Evolutionary conservation across 2,329 filamentous ascomycete genomes (phyloP).

Genomic region (Pseudocercospora crystallina): DNA sequence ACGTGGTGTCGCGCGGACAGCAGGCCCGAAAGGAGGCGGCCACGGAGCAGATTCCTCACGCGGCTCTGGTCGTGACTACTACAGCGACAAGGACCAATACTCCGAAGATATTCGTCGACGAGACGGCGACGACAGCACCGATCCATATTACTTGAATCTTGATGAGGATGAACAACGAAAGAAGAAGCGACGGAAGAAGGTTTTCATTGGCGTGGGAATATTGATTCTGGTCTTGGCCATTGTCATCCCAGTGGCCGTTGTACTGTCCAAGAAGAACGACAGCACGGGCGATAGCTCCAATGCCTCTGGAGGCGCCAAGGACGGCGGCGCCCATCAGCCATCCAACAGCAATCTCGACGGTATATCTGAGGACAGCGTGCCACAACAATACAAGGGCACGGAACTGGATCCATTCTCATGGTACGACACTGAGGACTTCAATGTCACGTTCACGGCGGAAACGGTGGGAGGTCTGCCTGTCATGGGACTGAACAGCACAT

Average conservation of each 20-base stretch:
- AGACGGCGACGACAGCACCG: constrained; percentile 38
- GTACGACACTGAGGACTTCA: constrained; percentile 88
- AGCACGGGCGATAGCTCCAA: constrained; percentile 16
- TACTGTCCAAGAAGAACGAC: constrained; percentile 45
- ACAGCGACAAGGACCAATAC: constrained; percentile 41
- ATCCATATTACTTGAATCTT: constrained; percentile 31
- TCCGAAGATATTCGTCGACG: constrained; percentile 42
- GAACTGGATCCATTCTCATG: constrained; percentile 88
- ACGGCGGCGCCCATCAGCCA: constrained; percentile 31
- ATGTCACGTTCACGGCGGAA: constrained; percentile 84
- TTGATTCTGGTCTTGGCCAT: constrained; percentile 45
- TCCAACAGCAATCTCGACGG: constrained; percentile 47
- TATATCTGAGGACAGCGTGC: constrained; percentile 45
- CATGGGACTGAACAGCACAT: constrained; percentile 82
- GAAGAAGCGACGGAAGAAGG: constrained; percentile 57
- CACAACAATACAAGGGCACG: constrained; percentile 65
- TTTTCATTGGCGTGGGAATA: constrained; percentile 40
- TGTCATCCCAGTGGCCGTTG: constrained; percentile 48
- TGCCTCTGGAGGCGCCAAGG: constrained; percentile 16
- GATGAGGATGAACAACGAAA: constrained; percentile 40
- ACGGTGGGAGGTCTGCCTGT: constrained; percentile 84
- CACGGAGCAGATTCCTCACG: background rate
- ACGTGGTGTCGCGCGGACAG: constrained; percentile 33
- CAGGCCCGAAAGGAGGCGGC: constrained; percentile 4
- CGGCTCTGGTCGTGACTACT: constrained; percentile 24